Percentiles rank a stretch among this genome's conserved stretches.
phyloP scores from a whole-genome alignment of 148 eudicot genomes.

The Tetragonia tetragonoides region DNA sequence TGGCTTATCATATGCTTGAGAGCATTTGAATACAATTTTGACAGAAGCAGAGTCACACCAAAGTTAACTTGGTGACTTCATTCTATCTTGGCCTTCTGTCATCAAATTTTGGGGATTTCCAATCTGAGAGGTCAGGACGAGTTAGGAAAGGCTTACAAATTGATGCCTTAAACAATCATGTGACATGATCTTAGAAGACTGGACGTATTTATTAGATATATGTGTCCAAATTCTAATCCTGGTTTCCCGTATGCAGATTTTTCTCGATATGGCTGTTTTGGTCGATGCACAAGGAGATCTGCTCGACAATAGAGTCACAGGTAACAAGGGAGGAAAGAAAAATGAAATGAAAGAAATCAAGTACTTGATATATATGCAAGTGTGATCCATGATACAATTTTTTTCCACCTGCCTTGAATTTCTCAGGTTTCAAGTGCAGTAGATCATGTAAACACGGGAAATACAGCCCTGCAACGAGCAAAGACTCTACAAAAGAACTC shows the following conservation, averaged over 20 bases:
- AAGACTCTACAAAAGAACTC: slow-evolving; percentile 73
- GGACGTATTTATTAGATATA: neutral
- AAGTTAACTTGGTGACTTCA: too few relatives aligned
- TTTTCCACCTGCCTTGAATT: too few relatives aligned
- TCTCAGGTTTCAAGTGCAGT: slow-evolving; percentile 72
- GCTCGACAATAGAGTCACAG: slow-evolving; percentile 91
- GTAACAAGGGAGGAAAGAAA: slow-evolving; percentile 33
- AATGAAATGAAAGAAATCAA: neutral
- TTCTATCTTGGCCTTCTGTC: too few relatives aligned
- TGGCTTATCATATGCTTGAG: neutral
- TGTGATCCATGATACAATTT: neutral
- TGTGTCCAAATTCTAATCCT: neutral
- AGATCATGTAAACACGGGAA: slow-evolving; percentile 82
- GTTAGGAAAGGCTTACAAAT: too few relatives aligned
- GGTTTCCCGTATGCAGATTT: slow-evolving; percentile 51
- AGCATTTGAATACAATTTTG: neutral
- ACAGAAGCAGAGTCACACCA: too few relatives aligned
- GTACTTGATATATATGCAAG: neutral
- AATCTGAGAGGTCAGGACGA: too few relatives aligned
- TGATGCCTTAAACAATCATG: too few relatives aligned
- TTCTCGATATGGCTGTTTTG: slow-evolving; percentile 88
- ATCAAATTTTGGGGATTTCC: too few relatives aligned
- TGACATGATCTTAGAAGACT: neutral
- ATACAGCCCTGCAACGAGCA: slow-evolving; percentile 66
- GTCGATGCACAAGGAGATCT: slow-evolving; percentile 94